phyloP scores from a whole-genome alignment of 2,329 filamentous ascomycete genomes.

The Leptoxyphium fumago region DNA sequence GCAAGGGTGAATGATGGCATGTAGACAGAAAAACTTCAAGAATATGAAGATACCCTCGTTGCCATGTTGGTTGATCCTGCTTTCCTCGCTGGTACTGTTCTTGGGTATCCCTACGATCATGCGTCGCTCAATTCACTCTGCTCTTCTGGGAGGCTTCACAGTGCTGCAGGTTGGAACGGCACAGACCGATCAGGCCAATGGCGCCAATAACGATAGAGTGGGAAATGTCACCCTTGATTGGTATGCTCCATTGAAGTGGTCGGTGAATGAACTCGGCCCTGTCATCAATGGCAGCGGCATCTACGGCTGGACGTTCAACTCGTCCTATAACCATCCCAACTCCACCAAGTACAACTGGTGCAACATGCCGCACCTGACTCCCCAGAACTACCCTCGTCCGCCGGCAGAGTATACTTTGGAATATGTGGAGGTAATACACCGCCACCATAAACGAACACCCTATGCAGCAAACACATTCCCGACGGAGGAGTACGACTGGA shows the following conservation, averaged over 20 bases:
- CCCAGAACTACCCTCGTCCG: constrained; percentile 45
- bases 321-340: constrained; percentile 39
- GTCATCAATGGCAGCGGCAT: constrained; percentile 46
- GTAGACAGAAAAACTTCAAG: too few relatives aligned
- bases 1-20: too few relatives aligned
- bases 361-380: constrained; percentile 75
- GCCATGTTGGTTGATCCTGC: too few relatives aligned
- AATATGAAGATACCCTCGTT: too few relatives aligned
- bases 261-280: constrained; percentile 46
- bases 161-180: background rate
- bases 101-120: too few relatives aligned
- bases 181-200: background rate
- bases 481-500: constrained; percentile 55
- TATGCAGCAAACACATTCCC: constrained; percentile 68
- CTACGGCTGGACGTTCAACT: constrained; percentile 62
- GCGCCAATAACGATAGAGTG: constrained; percentile 1
- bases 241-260: constrained; percentile 41
- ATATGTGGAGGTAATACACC: constrained; percentile 71
- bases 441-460: constrained; percentile 73
- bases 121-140: too few relatives aligned
- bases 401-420: constrained; percentile 45
- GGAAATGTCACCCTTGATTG: constrained; percentile 33
- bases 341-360: constrained; percentile 58
- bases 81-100: too few relatives aligned
- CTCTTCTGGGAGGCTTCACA: too few relatives aligned